These are phyloP conservation scores for Blastobotrys persicus DNA, from an alignment of 1,139 yeast species.

Conservation along the genomic window DNA sequence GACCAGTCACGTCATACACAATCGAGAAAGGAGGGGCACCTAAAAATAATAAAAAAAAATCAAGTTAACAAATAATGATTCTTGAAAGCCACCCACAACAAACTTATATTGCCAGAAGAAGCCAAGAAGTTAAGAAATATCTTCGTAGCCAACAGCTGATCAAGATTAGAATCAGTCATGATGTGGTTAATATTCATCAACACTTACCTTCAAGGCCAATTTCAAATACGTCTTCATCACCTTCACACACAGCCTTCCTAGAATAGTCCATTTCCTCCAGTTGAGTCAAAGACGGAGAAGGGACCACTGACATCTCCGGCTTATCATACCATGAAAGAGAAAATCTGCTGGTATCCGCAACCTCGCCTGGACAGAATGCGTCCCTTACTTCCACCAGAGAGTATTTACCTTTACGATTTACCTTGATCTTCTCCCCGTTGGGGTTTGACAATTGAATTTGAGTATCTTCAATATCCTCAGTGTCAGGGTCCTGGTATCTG, in stretches of 20 bases:
- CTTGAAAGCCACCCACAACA: no score
- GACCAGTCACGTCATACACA: constrained; percentile 62
- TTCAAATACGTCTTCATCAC: constrained; percentile 50
- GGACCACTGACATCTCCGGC: constrained; percentile 50
- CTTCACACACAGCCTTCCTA: constrained; percentile 47
- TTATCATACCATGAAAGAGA: constrained; percentile 43
- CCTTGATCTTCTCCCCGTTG: constrained; percentile 40
- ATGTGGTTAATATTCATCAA: no score
- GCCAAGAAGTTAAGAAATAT: no score
- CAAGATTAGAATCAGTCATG: no score
- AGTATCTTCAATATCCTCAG: constrained; percentile 19
- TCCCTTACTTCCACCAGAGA: constrained; percentile 57
- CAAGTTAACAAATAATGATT: background rate
- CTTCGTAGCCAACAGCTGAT: no score
- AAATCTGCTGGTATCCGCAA: constrained; percentile 33
- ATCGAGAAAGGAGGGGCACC: constrained; percentile 66
- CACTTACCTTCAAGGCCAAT: constrained; percentile 50
- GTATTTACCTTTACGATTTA: constrained; percentile 62
- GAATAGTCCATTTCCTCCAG: constrained; percentile 29
- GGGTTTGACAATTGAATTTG: constrained; percentile 21
- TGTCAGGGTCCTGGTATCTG: constrained; percentile 22
- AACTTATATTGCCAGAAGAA: no score
- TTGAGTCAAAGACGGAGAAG: constrained; percentile 31
- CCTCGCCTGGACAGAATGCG: constrained; percentile 65
- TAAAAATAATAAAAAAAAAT: constrained; percentile 9